A percentile compares a stretch with the other conserved stretches of the same genome.
These are phyloP conservation scores for Metarhizium rileyi DNA, from an alignment of 2,329 filamentous ascomycete species.

Conservation along the genomic window DNA sequence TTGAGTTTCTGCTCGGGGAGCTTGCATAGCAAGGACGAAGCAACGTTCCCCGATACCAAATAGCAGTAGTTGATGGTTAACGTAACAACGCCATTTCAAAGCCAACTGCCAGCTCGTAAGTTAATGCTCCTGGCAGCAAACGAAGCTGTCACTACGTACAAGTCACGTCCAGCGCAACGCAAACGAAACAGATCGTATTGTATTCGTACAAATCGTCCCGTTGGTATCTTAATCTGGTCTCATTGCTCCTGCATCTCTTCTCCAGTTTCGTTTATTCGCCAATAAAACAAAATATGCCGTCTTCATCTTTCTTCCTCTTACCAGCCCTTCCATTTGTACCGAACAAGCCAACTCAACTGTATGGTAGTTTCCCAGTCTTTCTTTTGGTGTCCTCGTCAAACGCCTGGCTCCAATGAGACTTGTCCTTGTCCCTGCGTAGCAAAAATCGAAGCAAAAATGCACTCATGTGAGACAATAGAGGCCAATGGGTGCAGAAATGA, in stretches of 20 bases:
- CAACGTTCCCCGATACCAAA: too few species aligned
- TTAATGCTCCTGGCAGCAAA: too few species aligned
- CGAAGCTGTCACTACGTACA: too few species aligned
- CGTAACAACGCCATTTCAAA: too few species aligned
- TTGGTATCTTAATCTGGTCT: constrained; percentile 8
- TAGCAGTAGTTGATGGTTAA: too few species aligned
- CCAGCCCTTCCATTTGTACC: not conserved
- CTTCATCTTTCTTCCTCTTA: not conserved
- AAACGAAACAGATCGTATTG: not conserved
- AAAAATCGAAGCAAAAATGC: too few species aligned
- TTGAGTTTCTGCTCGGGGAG: too few species aligned
- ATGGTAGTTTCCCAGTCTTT: constrained; percentile 1
- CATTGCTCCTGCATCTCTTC: constrained; percentile 7
- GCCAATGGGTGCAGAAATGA: not conserved
- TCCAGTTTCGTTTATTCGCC: not conserved
- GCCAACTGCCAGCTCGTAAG: too few species aligned
- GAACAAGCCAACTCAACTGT: not conserved
- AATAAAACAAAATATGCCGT: not conserved
- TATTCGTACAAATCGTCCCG: constrained; percentile 14
- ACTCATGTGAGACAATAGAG: not conserved
- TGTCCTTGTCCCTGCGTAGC: not conserved
- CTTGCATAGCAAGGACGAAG: too few species aligned
- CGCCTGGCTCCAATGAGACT: constrained; percentile 3
- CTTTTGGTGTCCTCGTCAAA: constrained; percentile 8
- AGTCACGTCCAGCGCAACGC: not conserved